Conservation (phyloP, 2,329 filamentous ascomycete genomes). For the Colletotrichum tanaceti region DNA sequence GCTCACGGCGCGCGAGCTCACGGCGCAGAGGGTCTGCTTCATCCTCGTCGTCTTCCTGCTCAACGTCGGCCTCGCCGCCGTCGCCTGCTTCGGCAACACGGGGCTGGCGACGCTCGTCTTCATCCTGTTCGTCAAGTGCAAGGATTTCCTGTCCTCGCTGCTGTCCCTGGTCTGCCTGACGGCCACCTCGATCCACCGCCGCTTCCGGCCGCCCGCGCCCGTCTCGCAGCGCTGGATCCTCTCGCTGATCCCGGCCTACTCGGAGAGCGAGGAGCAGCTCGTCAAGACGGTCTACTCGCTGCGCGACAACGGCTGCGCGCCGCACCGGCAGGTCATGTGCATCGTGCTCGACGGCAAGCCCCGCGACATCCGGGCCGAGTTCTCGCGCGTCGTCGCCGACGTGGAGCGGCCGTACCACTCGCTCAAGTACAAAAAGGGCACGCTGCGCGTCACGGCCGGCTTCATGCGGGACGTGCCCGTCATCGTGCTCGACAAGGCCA, state of each 20-base stretch:
- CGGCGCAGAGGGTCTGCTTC: not conserved
- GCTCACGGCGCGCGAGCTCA: slow-evolving; percentile 16
- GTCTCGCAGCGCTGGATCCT: slow-evolving; percentile 23
- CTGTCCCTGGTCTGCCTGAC: slow-evolving; percentile 11
- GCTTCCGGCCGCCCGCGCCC: slow-evolving; percentile 17
- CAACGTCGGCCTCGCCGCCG: slow-evolving; percentile 14
- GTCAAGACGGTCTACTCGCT: slow-evolving; percentile 27
- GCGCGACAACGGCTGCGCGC: slow-evolving; percentile 19
- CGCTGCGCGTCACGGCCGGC: slow-evolving; percentile 17
- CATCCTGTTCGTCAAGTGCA: slow-evolving; percentile 24
- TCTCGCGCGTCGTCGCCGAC: slow-evolving; percentile 23
- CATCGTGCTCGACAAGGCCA: slow-evolving; percentile 26
- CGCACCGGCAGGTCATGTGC: slow-evolving; percentile 23
- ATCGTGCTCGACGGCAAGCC: slow-evolving; percentile 23
- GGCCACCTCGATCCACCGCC: slow-evolving; percentile 11
- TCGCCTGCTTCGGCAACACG: slow-evolving; percentile 12
- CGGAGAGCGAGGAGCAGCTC: slow-evolving; percentile 25
- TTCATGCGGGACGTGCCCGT: slow-evolving; percentile 27
- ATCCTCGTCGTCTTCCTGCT: slow-evolving; percentile 6
- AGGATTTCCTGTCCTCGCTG: slow-evolving; percentile 16
- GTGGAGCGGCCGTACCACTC: slow-evolving; percentile 26
- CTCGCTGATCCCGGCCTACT: slow-evolving; percentile 23
- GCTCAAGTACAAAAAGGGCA: slow-evolving; percentile 20
- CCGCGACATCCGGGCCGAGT: slow-evolving; percentile 17
- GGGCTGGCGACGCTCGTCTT: slow-evolving; percentile 15